These are phyloP conservation scores for Letharia columbiana DNA, from an alignment of 495 filamentous ascomycete genomes.

Conservation along the genomic window DNA sequence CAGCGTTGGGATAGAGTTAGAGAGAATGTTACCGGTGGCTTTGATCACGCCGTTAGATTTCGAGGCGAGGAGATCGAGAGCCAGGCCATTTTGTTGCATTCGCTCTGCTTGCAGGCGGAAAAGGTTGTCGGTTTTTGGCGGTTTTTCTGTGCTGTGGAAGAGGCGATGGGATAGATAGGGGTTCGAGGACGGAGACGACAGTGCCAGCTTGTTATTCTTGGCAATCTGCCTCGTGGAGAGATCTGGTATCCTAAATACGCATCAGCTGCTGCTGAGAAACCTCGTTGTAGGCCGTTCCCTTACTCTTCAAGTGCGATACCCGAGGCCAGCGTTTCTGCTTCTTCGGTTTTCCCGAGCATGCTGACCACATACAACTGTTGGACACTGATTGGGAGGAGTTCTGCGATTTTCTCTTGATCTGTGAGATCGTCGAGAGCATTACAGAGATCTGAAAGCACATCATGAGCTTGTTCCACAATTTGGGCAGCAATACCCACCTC, in stretches of 20 bases:
- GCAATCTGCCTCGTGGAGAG: slow-evolving; percentile 67
- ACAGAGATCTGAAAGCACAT: slow-evolving; percentile 56
- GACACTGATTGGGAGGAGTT: slow-evolving; percentile 75
- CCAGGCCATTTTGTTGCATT: slow-evolving; percentile 60
- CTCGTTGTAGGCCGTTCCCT: slow-evolving; percentile 20
- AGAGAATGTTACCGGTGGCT: slow-evolving; percentile 53
- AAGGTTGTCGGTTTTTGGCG: slow-evolving; percentile 57
- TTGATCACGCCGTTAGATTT: slow-evolving; percentile 68
- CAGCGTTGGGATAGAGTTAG: slow-evolving; percentile 44
- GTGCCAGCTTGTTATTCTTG: slow-evolving; percentile 64
- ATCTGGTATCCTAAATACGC: slow-evolving; percentile 57
- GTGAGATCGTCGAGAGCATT: slow-evolving; percentile 72
- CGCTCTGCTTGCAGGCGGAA: slow-evolving; percentile 68
- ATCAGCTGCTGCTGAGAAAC: slow-evolving; percentile 25
- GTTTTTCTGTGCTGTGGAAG: slow-evolving; percentile 47
- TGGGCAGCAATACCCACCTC: slow-evolving; percentile 38
- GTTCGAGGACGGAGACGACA: slow-evolving; percentile 52
- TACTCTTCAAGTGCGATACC: slow-evolving; percentile 57
- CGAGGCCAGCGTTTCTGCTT: slow-evolving; percentile 59
- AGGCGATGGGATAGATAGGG: slow-evolving; percentile 69
- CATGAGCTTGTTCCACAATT: slow-evolving; percentile 14
- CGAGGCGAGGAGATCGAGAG: slow-evolving; percentile 64
- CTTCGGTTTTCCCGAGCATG: slow-evolving; percentile 60
- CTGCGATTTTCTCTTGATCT: slow-evolving; percentile 73
- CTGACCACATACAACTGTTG: slow-evolving; percentile 78